Evolutionary conservation across 768 basidiomycete species (phyloP).

Genomic region (Boletellus emodensis): DNA sequence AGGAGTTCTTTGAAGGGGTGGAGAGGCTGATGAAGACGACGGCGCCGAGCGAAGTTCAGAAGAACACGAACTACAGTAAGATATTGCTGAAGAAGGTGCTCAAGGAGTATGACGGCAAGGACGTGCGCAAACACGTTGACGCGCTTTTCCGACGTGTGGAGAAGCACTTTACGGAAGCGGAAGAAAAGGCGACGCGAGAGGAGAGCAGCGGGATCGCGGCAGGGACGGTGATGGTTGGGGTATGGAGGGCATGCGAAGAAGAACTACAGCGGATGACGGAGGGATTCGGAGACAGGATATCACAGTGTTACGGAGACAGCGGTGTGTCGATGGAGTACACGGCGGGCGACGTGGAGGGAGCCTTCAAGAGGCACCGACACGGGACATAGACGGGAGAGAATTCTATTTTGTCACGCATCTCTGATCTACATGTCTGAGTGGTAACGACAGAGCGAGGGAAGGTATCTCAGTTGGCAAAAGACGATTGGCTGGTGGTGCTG

Average conservation of each 20-base stretch:
- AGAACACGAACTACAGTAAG: slow-evolving; percentile 72
- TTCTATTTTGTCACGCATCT: slow-evolving; percentile 5
- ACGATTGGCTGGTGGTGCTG: slow-evolving; percentile 1
- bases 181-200: slow-evolving; percentile 59
- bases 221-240: slow-evolving; percentile 70
- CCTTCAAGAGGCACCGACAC: slow-evolving; percentile 65
- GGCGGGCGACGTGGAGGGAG: slow-evolving; percentile 66
- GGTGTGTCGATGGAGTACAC: slow-evolving; percentile 74
- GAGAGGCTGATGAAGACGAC: slow-evolving; percentile 83
- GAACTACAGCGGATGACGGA: slow-evolving; percentile 74
- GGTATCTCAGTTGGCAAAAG: slow-evolving; percentile 14
- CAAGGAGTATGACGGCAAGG: slow-evolving; percentile 84
- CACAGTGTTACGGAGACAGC: slow-evolving; percentile 74
- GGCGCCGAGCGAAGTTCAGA: slow-evolving; percentile 69
- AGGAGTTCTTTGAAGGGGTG: slow-evolving; percentile 95
- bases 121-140: slow-evolving; percentile 85
- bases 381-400: slow-evolving; percentile 16
- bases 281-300: slow-evolving; percentile 62
- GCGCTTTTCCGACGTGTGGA: slow-evolving; percentile 86
- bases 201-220: slow-evolving; percentile 50
- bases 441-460: slow-evolving; percentile 5
- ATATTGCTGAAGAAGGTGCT: slow-evolving; percentile 77
- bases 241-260: slow-evolving; percentile 90
- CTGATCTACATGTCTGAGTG: slow-evolving; percentile 9
- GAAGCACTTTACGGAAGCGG: slow-evolving; percentile 89